Evolutionary conservation across 768 basidiomycete species (phyloP).

Genomic region (Russula sp.): DNA sequence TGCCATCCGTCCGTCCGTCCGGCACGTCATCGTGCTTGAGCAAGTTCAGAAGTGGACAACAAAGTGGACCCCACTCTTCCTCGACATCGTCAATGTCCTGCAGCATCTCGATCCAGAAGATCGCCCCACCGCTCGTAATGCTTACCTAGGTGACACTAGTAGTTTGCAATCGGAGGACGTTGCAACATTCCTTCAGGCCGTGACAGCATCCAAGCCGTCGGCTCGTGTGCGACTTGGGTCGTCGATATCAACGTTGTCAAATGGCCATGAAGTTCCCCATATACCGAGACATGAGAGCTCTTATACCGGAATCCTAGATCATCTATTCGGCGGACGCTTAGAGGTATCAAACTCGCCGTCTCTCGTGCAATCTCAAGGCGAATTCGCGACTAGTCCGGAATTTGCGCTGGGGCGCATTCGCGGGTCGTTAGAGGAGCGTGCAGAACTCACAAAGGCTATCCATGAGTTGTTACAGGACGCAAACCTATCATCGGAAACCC

Average conservation of each 20-base stretch:
- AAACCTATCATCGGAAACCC: constrained; percentile 52
- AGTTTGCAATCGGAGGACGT: constrained; percentile 46
- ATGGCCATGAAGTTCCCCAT: constrained; percentile 46
- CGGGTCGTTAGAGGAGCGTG: constrained; percentile 74
- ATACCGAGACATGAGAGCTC: constrained; percentile 89
- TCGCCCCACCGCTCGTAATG: constrained; percentile 57
- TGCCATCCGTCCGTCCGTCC: constrained; percentile 59
- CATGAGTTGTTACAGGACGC: constrained; percentile 59
- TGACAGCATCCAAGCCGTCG: constrained; percentile 39
- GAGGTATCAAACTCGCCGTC: constrained; percentile 84
- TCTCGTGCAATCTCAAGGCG: constrained; percentile 65
- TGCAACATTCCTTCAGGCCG: constrained; percentile 49
- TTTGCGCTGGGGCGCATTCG: constrained; percentile 91
- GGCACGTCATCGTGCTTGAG: constrained; percentile 76
- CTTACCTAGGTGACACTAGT: constrained; percentile 53
- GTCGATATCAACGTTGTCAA: constrained; percentile 34
- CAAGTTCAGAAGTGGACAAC: constrained; percentile 72
- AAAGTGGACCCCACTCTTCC: constrained; percentile 84
- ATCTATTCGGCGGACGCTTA: constrained; percentile 74
- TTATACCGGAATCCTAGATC: constrained; percentile 84
- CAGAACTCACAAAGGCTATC: constrained; percentile 60
- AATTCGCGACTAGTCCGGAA: constrained; percentile 85
- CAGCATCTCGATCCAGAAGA: constrained; percentile 53
- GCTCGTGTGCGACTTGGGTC: constrained; percentile 51
- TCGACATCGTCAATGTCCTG: constrained; percentile 72